Percentiles rank a stretch among this genome's conserved stretches.
Conservation (phyloP, 2,329 filamentous ascomycete genomes). For the Arthrobotrys sinensis region DNA sequence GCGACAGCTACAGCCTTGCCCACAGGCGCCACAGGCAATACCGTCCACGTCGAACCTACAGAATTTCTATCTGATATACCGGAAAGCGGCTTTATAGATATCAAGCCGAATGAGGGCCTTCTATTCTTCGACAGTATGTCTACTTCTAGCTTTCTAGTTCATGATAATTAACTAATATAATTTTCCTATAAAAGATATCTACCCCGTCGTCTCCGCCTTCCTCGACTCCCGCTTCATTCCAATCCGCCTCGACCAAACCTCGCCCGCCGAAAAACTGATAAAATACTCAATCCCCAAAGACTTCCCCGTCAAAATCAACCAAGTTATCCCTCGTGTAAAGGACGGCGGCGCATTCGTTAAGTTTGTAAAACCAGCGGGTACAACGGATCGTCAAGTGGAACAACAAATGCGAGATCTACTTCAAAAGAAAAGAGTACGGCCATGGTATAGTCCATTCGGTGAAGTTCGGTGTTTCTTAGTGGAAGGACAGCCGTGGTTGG, state of each 20-base stretch:
- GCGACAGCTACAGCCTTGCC: constrained; percentile 29
- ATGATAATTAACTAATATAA: constrained; percentile 25
- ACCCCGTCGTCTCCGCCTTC: constrained; percentile 79
- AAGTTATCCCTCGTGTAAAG: constrained; percentile 86
- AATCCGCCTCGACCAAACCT: constrained; percentile 71
- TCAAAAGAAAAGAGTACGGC: constrained; percentile 79
- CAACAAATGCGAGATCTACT: constrained; percentile 76
- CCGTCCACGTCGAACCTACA: constrained; percentile 29
- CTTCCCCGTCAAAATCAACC: constrained; percentile 76
- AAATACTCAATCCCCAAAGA: constrained; percentile 74
- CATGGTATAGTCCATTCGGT: constrained; percentile 90
- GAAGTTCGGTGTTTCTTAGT: constrained; percentile 81
- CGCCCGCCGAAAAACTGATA: constrained; percentile 71
- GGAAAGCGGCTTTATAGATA: constrained; percentile 85
- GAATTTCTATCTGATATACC: constrained; percentile 38
- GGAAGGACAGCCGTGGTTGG: constrained; percentile 89
- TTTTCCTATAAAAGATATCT: constrained; percentile 76
- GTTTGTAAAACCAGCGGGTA: constrained; percentile 73
- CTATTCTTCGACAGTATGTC: constrained; percentile 88
- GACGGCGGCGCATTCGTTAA: constrained; percentile 96
- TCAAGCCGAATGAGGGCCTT: constrained; percentile 82
- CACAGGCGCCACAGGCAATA: constrained; percentile 2
- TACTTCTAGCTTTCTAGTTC: not conserved
- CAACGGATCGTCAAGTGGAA: constrained; percentile 73
- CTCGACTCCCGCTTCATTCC: constrained; percentile 72